These are phyloP conservation scores for Mycena haematopus DNA, from an alignment of 768 basidiomycete genomes.

Conservation along the genomic window DNA sequence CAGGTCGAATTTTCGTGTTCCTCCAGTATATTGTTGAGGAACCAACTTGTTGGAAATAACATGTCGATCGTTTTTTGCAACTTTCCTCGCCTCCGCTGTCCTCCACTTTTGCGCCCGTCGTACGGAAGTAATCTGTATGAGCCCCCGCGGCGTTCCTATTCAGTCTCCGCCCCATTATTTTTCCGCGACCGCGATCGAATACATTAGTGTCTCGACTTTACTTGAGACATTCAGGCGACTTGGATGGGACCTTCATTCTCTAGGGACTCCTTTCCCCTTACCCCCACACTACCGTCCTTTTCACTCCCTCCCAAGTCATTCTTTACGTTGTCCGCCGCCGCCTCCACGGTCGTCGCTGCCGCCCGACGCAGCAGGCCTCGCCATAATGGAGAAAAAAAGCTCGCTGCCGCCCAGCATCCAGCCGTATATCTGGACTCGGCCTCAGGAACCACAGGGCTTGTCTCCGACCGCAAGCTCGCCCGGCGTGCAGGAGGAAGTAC, in stretches of 20 bases:
- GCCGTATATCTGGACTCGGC: constrained; percentile 51
- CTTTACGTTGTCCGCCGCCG: constrained; percentile 32
- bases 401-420: constrained; percentile 59
- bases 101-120: constrained; percentile 27
- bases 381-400: constrained; percentile 44
- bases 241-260: constrained; percentile 38
- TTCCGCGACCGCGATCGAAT: constrained; percentile 46
- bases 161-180: constrained; percentile 40
- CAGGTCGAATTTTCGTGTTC: not conserved
- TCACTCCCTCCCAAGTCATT: constrained; percentile 26
- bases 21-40: constrained; percentile 2
- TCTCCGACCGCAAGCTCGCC: constrained; percentile 26
- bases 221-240: constrained; percentile 35
- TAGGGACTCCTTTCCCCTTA: constrained; percentile 32
- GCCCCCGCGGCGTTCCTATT: constrained; percentile 30
- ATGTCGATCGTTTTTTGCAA: constrained; percentile 30
- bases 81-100: constrained; percentile 17
- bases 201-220: constrained; percentile 32
- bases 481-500: constrained; percentile 26
- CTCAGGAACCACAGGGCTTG: constrained; percentile 37
- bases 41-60: constrained; percentile 11
- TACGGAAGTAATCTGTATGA: constrained; percentile 49
- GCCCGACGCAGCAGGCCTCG: constrained; percentile 20
- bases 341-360: constrained; percentile 19
- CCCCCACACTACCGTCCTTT: constrained; percentile 30